phyloP scores from a whole-genome alignment of 768 basidiomycete species.

The Clitopilus hobsonii region DNA sequence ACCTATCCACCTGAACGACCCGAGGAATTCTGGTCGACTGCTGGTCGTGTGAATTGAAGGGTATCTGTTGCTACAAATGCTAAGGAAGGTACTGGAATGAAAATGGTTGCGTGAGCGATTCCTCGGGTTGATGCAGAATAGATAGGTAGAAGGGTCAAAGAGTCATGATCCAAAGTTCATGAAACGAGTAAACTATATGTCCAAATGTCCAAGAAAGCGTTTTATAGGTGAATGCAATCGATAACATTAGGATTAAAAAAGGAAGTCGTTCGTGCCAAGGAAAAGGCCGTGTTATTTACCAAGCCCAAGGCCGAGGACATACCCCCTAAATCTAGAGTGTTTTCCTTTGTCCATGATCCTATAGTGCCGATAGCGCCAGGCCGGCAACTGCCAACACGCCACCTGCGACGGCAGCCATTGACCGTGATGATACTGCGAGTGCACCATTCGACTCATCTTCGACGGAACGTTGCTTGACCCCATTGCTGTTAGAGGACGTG shows the following conservation, averaged over 20 bases:
- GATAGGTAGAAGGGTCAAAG: not conserved
- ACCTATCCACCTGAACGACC: not conserved
- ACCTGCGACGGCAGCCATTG: constrained; percentile 4
- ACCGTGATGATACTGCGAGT: constrained; percentile 19
- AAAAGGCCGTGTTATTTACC: constrained; percentile 2
- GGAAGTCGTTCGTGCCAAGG: not conserved
- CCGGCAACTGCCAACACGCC: constrained; percentile 22
- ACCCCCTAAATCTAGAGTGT: not conserved
- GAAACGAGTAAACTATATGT: constrained; percentile 2
- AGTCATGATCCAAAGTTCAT: not conserved
- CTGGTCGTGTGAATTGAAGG: constrained; percentile 11
- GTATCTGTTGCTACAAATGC: constrained; percentile 16
- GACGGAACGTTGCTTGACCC: constrained; percentile 19
- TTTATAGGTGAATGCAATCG: constrained; percentile 11
- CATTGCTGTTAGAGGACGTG: constrained; percentile 13
- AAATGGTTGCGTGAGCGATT: not conserved
- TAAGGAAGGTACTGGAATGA: constrained; percentile 8
- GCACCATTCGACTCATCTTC: constrained; percentile 16
- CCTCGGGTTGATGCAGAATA: not conserved
- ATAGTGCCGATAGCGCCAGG: constrained; percentile 25
- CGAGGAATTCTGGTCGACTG: not conserved
- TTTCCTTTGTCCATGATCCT: constrained; percentile 7
- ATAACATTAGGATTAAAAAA: constrained; percentile 9
- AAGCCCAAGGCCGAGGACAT: not conserved
- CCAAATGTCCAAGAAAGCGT: constrained; percentile 9